phyloP scores from a whole-genome alignment of 139 green algal species.

The Chlorella sp. region DNA sequence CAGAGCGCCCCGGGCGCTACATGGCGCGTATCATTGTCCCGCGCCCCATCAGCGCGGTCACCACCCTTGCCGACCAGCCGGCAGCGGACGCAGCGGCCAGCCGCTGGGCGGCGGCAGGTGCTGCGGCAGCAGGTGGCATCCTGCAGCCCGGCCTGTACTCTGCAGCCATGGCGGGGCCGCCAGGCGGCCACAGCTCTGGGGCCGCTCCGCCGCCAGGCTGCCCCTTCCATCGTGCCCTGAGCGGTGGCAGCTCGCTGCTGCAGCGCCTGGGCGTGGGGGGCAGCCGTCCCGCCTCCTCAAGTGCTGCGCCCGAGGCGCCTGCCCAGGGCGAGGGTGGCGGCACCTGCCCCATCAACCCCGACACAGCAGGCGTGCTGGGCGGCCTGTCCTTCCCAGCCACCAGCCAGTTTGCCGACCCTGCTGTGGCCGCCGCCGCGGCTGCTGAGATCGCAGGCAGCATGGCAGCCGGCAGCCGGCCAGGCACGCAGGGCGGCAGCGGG shows the following conservation, averaged over 20 bases:
- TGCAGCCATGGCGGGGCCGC: neutral
- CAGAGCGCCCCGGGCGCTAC: conserved; percentile 5
- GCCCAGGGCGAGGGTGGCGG: neutral
- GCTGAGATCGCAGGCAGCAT: neutral
- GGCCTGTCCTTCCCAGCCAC: conserved; percentile 3
- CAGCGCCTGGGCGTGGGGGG: conserved; percentile 2
- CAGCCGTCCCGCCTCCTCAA: neutral
- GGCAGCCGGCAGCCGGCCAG: too few relatives aligned
- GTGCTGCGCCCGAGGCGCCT: neutral
- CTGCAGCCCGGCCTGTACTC: neutral
- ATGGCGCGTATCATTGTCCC: conserved; percentile 5
- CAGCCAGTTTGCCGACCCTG: conserved; percentile 15
- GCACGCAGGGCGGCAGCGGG: neutral
- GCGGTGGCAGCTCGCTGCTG: conserved; percentile 12
- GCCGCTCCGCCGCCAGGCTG: neutral
- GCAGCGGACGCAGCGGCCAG: neutral
- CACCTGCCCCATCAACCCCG: conserved; percentile 23
- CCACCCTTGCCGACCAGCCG: neutral
- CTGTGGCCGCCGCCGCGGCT: neutral
- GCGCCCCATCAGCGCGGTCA: neutral
- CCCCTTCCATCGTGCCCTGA: conserved; percentile 16
- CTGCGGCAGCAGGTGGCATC: neutral
- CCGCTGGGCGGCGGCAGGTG: neutral
- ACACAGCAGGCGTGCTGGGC: conserved; percentile 8
- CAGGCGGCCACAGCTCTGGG: neutral